Evolutionary conservation across 768 basidiomycete genomes (phyloP).

Genomic region (Podaxis rugospora): DNA sequence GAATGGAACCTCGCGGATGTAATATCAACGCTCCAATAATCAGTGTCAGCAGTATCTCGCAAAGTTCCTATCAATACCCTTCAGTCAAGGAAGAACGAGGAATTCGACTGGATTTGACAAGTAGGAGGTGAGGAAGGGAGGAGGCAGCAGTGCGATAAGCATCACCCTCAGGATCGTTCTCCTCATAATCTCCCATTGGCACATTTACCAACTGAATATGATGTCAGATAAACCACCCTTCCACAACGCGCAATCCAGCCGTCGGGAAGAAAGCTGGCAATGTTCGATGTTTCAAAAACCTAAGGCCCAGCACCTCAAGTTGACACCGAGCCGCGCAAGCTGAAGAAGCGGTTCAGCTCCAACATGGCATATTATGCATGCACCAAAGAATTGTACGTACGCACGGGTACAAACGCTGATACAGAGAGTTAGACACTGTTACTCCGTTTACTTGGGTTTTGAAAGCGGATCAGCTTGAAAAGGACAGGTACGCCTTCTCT

Average conservation of each 20-base stretch:
- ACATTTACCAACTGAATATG: neutral
- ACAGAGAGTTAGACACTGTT: neutral
- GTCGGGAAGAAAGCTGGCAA: neutral
- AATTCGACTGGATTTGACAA: neutral
- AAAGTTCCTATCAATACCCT: conserved; percentile 4
- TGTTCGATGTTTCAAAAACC: neutral
- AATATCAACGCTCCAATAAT: neutral
- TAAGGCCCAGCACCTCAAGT: neutral
- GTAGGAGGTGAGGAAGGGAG: neutral
- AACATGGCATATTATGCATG: neutral
- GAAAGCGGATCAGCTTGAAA: conserved; percentile 1
- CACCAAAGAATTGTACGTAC: neutral
- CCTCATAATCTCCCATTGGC: neutral
- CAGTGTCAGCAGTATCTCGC: neutral
- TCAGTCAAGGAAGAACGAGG: neutral
- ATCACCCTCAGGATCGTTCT: neutral
- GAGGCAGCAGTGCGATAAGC: neutral
- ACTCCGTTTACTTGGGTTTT: neutral
- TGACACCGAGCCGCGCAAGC: neutral
- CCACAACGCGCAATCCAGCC: neutral
- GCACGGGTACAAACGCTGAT: neutral
- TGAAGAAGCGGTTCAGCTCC: neutral
- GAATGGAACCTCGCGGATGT: conserved; percentile 6
- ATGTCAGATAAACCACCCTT: neutral
- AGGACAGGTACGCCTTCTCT: neutral